Conservation (phyloP, 1,284 basidiomycete genomes). For the Agroathelia rolfsii region DNA sequence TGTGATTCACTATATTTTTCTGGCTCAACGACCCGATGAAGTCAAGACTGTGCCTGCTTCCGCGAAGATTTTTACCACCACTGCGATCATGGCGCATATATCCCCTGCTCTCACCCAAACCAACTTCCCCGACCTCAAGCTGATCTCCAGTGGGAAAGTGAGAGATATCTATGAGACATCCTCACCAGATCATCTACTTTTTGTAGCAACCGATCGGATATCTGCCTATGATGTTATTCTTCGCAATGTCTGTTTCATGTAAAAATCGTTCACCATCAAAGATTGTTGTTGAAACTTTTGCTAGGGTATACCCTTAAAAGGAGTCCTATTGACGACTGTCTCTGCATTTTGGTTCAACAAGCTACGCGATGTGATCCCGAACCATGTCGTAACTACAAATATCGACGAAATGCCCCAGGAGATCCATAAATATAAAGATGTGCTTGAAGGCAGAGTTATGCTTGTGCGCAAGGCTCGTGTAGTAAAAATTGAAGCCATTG, state of each 20-base stretch:
- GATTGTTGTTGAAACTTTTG: slow-evolving; percentile 3
- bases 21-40: slow-evolving; percentile 32
- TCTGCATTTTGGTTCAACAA: slow-evolving; percentile 95
- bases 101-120: slow-evolving; percentile 37
- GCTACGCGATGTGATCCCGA: slow-evolving; percentile 69
- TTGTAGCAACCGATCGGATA: slow-evolving; percentile 93
- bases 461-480: slow-evolving; percentile 87
- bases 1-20: no score
- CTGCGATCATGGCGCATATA: neutral
- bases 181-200: slow-evolving; percentile 66
- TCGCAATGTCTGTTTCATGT: slow-evolving; percentile 64
- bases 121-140: slow-evolving; percentile 42
- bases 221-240: slow-evolving; percentile 96
- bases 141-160: slow-evolving; percentile 86
- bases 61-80: no score
- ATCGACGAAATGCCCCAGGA: slow-evolving; percentile 69
- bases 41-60: no score
- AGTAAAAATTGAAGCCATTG: slow-evolving; percentile 93
- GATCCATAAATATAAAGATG: slow-evolving; percentile 56
- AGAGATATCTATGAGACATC: slow-evolving; percentile 82
- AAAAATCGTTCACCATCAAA: neutral
- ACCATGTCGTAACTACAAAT: slow-evolving; percentile 76
- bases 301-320: slow-evolving; percentile 92
- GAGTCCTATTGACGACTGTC: slow-evolving; percentile 81
- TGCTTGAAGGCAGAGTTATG: slow-evolving; percentile 83